Conservation (phyloP, 148 eudicot genomes). For the Vaccinium corymbosum region DNA sequence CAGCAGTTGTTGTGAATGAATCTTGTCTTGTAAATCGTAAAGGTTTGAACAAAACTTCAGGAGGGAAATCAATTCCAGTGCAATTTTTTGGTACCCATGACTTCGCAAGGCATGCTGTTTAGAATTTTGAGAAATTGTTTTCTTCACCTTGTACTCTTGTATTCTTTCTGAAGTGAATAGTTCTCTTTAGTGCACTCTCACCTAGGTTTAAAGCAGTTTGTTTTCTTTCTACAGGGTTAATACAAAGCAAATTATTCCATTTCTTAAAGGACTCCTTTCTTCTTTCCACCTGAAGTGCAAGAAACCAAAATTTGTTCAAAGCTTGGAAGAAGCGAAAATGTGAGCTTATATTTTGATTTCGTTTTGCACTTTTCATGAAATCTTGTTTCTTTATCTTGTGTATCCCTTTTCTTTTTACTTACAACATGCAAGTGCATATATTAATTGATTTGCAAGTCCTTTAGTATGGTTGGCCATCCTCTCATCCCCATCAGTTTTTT, state of each 20-base stretch:
- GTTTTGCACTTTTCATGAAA: not conserved
- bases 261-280: constrained; percentile 83
- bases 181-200: constrained; percentile 7
- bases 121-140: not conserved
- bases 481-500: not conserved
- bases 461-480: not conserved
- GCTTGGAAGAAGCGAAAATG: constrained; percentile 93
- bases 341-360: constrained; percentile 26
- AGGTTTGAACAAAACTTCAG: constrained; percentile 61
- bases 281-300: constrained; percentile 83
- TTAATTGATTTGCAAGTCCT: not conserved
- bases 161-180: not conserved
- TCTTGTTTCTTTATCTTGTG: not conserved
- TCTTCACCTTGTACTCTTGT: not conserved
- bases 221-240: constrained; percentile 55
- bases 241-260: constrained; percentile 67
- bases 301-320: constrained; percentile 57
- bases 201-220: constrained; percentile 10
- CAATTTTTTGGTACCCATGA: constrained; percentile 98
- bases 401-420: not conserved
- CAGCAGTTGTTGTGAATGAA: constrained; percentile 79
- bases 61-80: constrained; percentile 76
- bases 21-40: constrained; percentile 54
- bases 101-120: constrained; percentile 71
- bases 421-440: not conserved